Percentiles rank a stretch among this genome's conserved stretches.
phyloP scores from a whole-genome alignment of 257 asterid genomes.

The Apocynum venetum region DNA sequence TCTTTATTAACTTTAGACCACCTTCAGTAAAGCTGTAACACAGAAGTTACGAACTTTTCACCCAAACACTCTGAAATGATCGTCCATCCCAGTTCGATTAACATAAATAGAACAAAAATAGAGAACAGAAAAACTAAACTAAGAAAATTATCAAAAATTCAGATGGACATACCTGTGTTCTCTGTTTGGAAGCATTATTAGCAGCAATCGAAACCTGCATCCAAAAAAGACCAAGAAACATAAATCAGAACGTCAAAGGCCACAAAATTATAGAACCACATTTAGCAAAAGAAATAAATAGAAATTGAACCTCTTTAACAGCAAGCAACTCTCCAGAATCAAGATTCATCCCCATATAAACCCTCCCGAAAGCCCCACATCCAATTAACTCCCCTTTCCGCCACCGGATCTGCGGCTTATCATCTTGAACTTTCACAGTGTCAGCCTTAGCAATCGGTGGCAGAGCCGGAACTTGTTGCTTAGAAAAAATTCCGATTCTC shows the following conservation, averaged over 20 bases:
- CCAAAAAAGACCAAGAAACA: not conserved
- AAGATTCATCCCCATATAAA: conserved; percentile 95
- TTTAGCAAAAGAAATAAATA: not conserved
- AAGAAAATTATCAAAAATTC: conserved; percentile 17
- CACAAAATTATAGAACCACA: not conserved
- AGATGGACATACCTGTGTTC: conserved; percentile 52
- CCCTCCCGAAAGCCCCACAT: conserved; percentile 97
- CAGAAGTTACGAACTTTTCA: not conserved
- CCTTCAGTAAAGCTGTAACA: not conserved
- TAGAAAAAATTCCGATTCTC: conserved; percentile 70
- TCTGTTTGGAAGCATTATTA: conserved; percentile 56
- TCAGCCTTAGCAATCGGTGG: conserved; percentile 46
- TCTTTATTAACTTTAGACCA: not conserved
- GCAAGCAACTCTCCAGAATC: conserved; percentile 97
- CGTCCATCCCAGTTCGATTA: not conserved
- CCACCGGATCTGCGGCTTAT: conserved; percentile 73
- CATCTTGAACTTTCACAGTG: conserved; percentile 35
- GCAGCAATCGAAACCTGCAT: conserved; percentile 72
- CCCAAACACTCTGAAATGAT: not conserved
- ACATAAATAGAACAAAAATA: not conserved
- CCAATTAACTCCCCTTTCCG: conserved; percentile 94
- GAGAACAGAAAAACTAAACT: not conserved
- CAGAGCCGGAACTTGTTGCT: conserved; percentile 54
- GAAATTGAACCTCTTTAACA: conserved; percentile 66
- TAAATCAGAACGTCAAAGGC: conserved; percentile 1